These are phyloP conservation scores for Luvunga scandens DNA, from an alignment of 345 rosid species.

Conservation along the genomic window DNA sequence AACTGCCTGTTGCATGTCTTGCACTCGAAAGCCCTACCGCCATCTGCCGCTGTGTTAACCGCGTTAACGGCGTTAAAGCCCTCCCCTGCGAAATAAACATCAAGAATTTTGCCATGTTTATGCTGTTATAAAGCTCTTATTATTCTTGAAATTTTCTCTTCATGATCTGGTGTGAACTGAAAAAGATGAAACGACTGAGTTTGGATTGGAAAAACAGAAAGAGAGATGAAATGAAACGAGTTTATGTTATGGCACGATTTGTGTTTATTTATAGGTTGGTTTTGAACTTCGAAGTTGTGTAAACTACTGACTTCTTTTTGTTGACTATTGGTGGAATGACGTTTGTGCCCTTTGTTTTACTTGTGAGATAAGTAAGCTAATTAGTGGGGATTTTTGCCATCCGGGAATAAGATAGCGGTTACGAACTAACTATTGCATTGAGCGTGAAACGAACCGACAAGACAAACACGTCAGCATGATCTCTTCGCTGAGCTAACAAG, in stretches of 20 bases:
- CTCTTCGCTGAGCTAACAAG: slow-evolving; percentile 17
- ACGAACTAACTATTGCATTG: background rate
- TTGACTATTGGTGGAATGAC: slow-evolving; percentile 35
- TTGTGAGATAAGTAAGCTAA: background rate
- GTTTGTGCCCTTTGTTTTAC: slow-evolving; percentile 20
- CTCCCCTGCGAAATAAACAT: slow-evolving; percentile 45
- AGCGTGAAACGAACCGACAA: background rate
- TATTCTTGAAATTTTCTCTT: slow-evolving; percentile 41
- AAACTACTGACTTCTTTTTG: no score
- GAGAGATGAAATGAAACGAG: background rate
- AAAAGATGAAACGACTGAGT: background rate
- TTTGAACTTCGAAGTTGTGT: background rate
- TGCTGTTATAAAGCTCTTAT: slow-evolving; percentile 27
- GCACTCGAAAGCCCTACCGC: slow-evolving; percentile 65
- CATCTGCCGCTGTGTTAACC: background rate
- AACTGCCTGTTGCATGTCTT: slow-evolving; percentile 64
- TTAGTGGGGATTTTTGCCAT: background rate
- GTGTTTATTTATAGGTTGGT: slow-evolving; percentile 26
- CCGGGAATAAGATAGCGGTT: background rate
- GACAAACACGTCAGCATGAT: slow-evolving; percentile 31
- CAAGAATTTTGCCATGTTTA: slow-evolving; percentile 51
- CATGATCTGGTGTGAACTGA: slow-evolving; percentile 20
- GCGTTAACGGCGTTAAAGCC: slow-evolving; percentile 5
- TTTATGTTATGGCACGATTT: background rate
- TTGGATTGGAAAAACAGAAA: background rate